Evolutionary conservation across 768 basidiomycete species (phyloP).

Genomic region (Hysterangium stoloniferum): DNA sequence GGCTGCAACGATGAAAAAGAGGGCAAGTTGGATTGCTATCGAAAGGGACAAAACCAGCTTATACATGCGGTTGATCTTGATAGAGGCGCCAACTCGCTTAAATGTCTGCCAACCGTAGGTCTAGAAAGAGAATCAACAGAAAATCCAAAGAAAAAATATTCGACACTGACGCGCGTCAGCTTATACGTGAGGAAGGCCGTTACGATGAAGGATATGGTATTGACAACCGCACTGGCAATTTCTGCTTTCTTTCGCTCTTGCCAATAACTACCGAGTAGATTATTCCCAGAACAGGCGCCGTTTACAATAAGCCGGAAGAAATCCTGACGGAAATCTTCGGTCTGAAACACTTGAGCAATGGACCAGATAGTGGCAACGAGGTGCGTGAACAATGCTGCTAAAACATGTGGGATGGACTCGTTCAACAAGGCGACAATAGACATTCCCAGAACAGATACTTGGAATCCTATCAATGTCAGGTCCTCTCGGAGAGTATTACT

Average conservation of each 20-base stretch:
- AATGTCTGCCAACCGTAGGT: conserved; percentile 83
- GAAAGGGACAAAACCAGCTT: conserved; percentile 63
- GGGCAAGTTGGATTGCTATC: conserved; percentile 63
- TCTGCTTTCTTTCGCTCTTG: conserved; percentile 49
- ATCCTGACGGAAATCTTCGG: conserved; percentile 45
- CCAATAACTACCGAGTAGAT: conserved; percentile 64
- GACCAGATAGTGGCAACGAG: conserved; percentile 68
- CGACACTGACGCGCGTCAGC: conserved; percentile 51
- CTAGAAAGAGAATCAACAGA: conserved; percentile 24
- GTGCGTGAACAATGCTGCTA: conserved; percentile 69
- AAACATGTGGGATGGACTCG: conserved; percentile 76
- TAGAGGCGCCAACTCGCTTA: conserved; percentile 74
- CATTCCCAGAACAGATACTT: conserved; percentile 76
- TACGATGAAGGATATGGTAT: conserved; percentile 49
- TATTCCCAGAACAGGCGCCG: conserved; percentile 51
- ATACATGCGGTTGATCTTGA: conserved; percentile 67
- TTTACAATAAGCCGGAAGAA: conserved; percentile 52
- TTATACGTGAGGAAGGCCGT: conserved; percentile 65
- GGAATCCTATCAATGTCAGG: conserved; percentile 68
- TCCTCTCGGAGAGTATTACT: conserved; percentile 72
- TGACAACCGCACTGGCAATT: conserved; percentile 54
- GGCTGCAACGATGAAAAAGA: conserved; percentile 69
- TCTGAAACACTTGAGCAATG: conserved; percentile 55
- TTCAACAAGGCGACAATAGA: conserved; percentile 63
- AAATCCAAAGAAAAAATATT: not conserved